Evolutionary conservation across 345 rosid genomes (phyloP).

Genomic region (Fremontodendron californicum): DNA sequence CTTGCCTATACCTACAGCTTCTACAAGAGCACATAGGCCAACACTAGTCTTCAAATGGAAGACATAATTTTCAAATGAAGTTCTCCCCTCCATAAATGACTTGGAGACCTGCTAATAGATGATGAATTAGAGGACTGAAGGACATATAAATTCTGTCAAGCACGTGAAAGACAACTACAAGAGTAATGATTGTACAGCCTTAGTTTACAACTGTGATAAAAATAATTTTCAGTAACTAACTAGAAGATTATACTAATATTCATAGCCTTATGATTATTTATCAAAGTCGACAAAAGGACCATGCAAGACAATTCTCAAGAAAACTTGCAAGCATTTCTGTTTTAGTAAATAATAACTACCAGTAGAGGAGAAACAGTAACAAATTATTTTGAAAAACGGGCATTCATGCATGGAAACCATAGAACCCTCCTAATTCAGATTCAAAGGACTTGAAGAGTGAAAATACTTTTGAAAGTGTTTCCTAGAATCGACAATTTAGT

Average conservation of each 20-base stretch:
- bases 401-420: background rate
- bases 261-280: background rate
- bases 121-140: conserved; percentile 7
- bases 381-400: background rate
- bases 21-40: conserved; percentile 52
- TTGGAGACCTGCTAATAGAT: conserved; percentile 47
- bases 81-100: conserved; percentile 54
- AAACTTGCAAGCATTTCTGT: background rate
- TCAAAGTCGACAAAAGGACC: background rate
- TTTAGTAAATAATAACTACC: background rate
- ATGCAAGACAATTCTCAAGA: background rate
- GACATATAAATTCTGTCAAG: background rate
- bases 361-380: background rate
- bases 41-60: conserved; percentile 37
- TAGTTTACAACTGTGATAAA: background rate
- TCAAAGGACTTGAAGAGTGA: background rate
- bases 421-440: background rate
- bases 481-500: background rate
- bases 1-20: conserved; percentile 67
- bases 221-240: conserved; percentile 2
- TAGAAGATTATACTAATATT: background rate
- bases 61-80: conserved; percentile 43
- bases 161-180: background rate
- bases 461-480: background rate
- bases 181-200: background rate